Evolutionary conservation across 2,329 filamentous ascomycete species (phyloP), one percentile per base, ranked within the genome.

Genomic region (Xylariaceae sp.): DNA sequence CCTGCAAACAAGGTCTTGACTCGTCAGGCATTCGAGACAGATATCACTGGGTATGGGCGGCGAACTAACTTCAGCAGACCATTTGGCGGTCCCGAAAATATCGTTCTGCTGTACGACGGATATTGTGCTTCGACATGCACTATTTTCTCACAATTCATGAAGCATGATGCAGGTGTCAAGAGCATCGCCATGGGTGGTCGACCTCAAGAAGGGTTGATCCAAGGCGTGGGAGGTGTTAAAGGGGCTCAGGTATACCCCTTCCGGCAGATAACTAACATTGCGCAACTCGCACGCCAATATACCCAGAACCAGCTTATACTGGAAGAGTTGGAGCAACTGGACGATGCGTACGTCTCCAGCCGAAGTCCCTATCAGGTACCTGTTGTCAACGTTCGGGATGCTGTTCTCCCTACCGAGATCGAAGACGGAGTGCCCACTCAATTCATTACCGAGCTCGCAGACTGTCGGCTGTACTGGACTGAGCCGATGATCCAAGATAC

Each of bases 111-210:
- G 3, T 55, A 53, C n/a, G 53, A 55, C 18, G 53, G 53, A 18
- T 53, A 53, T 33, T 55, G 53, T 39, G 53, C 49, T 9, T 55
- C 53, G 31, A 53, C 53, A 5, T 55, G 53, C 47, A 33, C 47
- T 12, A 47, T 55, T 36, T 55, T 55, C 42, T 47, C 50, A 11
- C 43, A 55, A 30, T 55, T 53, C 41, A 55, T 55, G 53, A 40
- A 27, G 17, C 49, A 52, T 32, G 38, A 33, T 14, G 53, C 49
- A 4, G 49, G 49, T 4, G 53, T 55, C 44, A 50, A 50, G 47
- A 49, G 45, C 38, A 46, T 55, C 38, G 44, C 50, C 7, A 53
- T 55, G 46, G 53, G 53, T 39, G 53, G 53, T 15, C n/a, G 50
- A 10, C 49, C 49, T 3, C 14, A 11, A 3, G 38, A 30, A 7